Evolutionary conservation across 2,329 filamentous ascomycete genomes (phyloP), one percentile per base, ranked within the genome.

Genomic region (Colletotrichum brevisporum): DNA sequence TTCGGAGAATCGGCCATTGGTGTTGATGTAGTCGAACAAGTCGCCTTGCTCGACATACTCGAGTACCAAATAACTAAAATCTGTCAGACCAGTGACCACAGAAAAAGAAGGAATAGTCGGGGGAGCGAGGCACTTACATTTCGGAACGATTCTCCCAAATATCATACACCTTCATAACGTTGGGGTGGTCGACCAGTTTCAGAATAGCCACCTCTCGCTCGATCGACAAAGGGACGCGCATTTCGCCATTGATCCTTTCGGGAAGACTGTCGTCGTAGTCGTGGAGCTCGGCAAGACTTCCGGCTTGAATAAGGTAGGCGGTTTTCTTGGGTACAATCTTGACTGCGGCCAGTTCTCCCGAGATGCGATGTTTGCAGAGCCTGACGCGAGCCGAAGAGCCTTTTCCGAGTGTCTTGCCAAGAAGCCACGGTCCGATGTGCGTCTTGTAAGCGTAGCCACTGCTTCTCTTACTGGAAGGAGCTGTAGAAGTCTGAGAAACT

Each of bases 111-210:
- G 15, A 15, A 8, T 6, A 47, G 45, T 24, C 24, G 18, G 18
- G 6, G 5, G 47, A n/a, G n/a, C 24, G 18, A 2, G 21, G 21
- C 31, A 82, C 93, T 83, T 85, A 98, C 93, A 99, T 91, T 80
- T 99, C 95, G 65, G 94, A 93, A 24, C 93, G 89, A 77, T 98
- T 98, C 82, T 99, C 96, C 95, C 95, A 99, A 36, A 99, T 95
- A 81, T 99, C 96, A 78, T 95, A 96, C 10, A 99, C 83, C 73
- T 93, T 94, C 80, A 98, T 95, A 75, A 98, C 95, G 78, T 98
- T 96, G 6, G 92, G 93, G 81, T 99, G 96, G 76, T 97, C 92
- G 70, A 98, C 93, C 67, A 98, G 87, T 82, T 98, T 98, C 88
- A 99, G 94, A 74, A 99, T 97, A 39, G 95, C 94, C 48, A 99